These are phyloP conservation scores for Pseudodiploospora longispora DNA, from an alignment of 2,329 filamentous ascomycete genomes.

Conservation along the genomic window DNA sequence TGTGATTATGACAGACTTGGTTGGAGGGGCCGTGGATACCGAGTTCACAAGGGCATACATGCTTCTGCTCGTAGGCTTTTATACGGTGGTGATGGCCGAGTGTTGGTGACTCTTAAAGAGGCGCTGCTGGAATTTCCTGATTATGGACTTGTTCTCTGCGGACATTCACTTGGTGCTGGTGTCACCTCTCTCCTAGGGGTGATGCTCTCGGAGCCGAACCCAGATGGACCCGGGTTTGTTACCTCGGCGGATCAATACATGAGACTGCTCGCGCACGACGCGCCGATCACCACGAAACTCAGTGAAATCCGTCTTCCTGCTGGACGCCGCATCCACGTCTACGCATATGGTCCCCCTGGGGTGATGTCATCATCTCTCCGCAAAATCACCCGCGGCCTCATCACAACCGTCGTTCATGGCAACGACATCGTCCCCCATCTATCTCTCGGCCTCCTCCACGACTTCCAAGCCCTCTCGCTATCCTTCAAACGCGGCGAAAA, in stretches of 20 bases:
- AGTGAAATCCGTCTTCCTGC: constrained; percentile 49
- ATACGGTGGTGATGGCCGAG: constrained; percentile 58
- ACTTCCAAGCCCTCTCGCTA: constrained; percentile 63
- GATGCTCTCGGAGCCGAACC: constrained; percentile 58
- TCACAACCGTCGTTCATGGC: constrained; percentile 67
- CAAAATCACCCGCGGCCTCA: constrained; percentile 61
- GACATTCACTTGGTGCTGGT: constrained; percentile 61
- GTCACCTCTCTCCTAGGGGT: constrained; percentile 64
- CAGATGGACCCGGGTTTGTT: constrained; percentile 50
- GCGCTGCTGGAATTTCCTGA: constrained; percentile 58
- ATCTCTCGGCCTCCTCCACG: constrained; percentile 65
- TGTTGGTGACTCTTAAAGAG: constrained; percentile 57
- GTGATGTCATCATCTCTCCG: constrained; percentile 64
- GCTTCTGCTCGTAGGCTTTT: constrained; percentile 61
- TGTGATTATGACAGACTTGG: constrained; percentile 61
- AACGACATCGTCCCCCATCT: constrained; percentile 67
- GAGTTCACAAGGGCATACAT: constrained; percentile 68
- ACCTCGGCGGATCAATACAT: constrained; percentile 46
- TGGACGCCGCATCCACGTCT: constrained; percentile 67
- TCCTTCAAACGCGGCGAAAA: constrained; percentile 66
- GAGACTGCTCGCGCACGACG: constrained; percentile 28
- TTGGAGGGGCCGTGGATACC: constrained; percentile 57
- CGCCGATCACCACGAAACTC: constrained; percentile 16
- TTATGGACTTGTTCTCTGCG: constrained; percentile 62
- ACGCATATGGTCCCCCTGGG: constrained; percentile 67